Percentiles rank a stretch among this genome's conserved stretches.
These are phyloP conservation scores for Aureobasidium uvarum DNA, from an alignment of 2,329 filamentous ascomycete genomes.

Conservation along the genomic window DNA sequence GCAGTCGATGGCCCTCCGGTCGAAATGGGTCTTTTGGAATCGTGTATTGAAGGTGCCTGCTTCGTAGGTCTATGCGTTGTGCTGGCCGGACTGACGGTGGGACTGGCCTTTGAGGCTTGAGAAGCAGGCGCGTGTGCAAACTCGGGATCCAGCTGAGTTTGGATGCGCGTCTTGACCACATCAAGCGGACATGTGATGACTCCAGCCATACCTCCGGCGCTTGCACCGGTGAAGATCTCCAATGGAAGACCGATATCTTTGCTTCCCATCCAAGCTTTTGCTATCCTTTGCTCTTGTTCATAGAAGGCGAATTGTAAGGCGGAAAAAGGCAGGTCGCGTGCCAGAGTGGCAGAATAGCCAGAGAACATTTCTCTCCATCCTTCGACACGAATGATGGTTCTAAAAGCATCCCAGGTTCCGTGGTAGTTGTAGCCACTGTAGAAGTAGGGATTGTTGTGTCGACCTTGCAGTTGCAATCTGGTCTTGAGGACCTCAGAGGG, in stretches of 20 bases:
- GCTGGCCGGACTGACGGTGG: slow-evolving; percentile 21
- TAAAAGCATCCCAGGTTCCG: slow-evolving; percentile 75
- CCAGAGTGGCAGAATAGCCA: slow-evolving; percentile 95
- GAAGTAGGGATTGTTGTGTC: slow-evolving; percentile 93
- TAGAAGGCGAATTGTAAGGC: slow-evolving; percentile 98
- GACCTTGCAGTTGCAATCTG: slow-evolving; percentile 90
- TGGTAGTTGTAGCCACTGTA: slow-evolving; percentile 94
- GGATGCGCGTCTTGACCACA: slow-evolving; percentile 94
- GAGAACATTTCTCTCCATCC: slow-evolving; percentile 85
- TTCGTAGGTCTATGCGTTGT: slow-evolving; percentile 26
- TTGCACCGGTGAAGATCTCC: slow-evolving; percentile 85
- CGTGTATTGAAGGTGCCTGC: slow-evolving; percentile 5
- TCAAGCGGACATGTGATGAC: slow-evolving; percentile 94
- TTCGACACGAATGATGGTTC: slow-evolving; percentile 79
- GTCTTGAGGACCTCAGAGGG: slow-evolving; percentile 98
- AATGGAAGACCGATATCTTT: slow-evolving; percentile 80
- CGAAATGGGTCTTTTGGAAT: slow-evolving; percentile 68
- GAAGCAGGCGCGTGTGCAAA: slow-evolving; percentile 32
- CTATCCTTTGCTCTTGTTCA: slow-evolving; percentile 85
- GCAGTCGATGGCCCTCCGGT: slow-evolving; percentile 87
- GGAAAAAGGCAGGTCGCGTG: slow-evolving; percentile 91
- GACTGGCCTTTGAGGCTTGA: slow-evolving; percentile 25
- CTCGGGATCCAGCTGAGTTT: slow-evolving; percentile 75
- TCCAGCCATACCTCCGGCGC: slow-evolving; percentile 87
- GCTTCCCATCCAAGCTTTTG: slow-evolving; percentile 72